Conservation (phyloP, 192 early-diverging fungal species). For the Coemansia brasiliensis region DNA sequence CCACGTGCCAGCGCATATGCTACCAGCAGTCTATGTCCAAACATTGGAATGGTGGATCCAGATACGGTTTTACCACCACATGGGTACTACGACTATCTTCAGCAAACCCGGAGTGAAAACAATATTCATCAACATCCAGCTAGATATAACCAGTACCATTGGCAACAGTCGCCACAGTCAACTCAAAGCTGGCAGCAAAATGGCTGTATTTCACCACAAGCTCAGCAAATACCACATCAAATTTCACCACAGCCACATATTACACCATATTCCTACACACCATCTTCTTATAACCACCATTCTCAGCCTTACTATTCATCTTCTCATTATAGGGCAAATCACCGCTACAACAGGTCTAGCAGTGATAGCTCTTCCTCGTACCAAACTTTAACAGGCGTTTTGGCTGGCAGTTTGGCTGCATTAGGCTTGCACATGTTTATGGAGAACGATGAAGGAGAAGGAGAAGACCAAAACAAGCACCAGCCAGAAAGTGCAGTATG, state of each 20-base stretch:
- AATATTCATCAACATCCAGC: too few species aligned
- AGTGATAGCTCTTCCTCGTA: background rate
- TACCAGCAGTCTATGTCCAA: background rate
- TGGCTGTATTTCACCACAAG: too few species aligned
- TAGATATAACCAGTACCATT: too few species aligned
- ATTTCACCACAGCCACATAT: too few species aligned
- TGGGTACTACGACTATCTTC: constrained; percentile 7
- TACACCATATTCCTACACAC: too few species aligned
- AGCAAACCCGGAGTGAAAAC: too few species aligned
- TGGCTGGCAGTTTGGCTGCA: constrained; percentile 11
- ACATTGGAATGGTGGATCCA: constrained; percentile 2
- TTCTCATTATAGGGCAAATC: too few species aligned
- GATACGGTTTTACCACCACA: constrained; percentile 6
- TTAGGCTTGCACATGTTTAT: constrained; percentile 3
- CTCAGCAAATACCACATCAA: too few species aligned
- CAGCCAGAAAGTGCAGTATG: background rate
- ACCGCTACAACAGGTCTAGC: background rate
- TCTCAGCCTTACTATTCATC: too few species aligned
- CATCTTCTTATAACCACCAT: too few species aligned
- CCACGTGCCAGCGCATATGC: constrained; percentile 7
- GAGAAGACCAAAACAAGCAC: background rate
- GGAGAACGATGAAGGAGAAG: background rate
- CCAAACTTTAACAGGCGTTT: constrained; percentile 1
- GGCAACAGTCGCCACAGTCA: too few species aligned
- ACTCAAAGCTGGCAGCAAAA: too few species aligned